Percentiles rank a stretch among this genome's conserved stretches.
Conservation (phyloP, 192 early-diverging fungal species). For the Coemansia sp. region DNA sequence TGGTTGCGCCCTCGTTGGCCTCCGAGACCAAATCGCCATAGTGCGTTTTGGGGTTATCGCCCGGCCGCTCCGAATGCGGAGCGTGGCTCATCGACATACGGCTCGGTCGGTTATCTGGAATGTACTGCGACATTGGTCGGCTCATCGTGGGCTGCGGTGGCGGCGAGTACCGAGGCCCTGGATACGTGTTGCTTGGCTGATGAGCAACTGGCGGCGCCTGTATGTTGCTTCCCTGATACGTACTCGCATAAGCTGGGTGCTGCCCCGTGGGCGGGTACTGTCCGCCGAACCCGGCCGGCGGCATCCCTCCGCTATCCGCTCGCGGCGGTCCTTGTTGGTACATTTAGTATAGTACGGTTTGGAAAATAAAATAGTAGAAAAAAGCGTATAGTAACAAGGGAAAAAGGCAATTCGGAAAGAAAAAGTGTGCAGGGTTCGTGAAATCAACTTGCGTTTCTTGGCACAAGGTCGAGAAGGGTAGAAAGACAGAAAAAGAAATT, state of each 20-base stretch:
- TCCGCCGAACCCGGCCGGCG: constrained; percentile 1
- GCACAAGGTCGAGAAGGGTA: too few species aligned
- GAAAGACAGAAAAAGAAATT: too few species aligned
- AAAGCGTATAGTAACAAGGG: too few species aligned
- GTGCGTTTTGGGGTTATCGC: constrained; percentile 18
- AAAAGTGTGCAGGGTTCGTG: too few species aligned
- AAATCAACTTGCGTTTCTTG: too few species aligned
- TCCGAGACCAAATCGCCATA: constrained; percentile 49
- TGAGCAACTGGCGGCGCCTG: constrained; percentile 7
- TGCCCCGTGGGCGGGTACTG: constrained; percentile 9
- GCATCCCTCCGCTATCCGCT: constrained; percentile 8
- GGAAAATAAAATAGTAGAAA: too few species aligned
- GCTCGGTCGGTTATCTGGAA: constrained; percentile 8
- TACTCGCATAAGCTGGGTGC: constrained; percentile 11
- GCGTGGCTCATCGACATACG: constrained; percentile 12
- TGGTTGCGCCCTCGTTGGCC: constrained; percentile 14
- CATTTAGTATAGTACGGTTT: neutral
- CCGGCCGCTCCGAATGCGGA: constrained; percentile 4
- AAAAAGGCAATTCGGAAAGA: too few species aligned
- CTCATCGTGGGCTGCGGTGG: constrained; percentile 10
- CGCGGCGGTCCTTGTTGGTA: constrained; percentile 5
- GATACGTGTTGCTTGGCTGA: constrained; percentile 15
- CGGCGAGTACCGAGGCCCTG: constrained; percentile 16
- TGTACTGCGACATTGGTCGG: constrained; percentile 17
- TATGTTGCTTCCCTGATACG: neutral